phyloP scores from a whole-genome alignment of 176 grass and related monocot species.

The Lolium perenne region DNA sequence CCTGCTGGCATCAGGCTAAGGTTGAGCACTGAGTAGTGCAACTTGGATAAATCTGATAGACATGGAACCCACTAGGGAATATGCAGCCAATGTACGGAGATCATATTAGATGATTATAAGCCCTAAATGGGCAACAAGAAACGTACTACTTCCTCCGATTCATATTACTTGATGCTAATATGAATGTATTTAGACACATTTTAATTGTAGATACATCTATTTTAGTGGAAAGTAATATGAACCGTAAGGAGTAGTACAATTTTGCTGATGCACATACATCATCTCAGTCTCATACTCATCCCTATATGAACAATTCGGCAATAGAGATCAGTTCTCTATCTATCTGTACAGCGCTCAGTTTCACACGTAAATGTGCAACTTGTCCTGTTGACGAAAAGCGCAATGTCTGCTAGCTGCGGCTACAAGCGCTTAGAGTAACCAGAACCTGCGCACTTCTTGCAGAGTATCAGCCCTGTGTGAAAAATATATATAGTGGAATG shows the following conservation, averaged over 20 bases:
- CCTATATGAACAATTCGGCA: not conserved
- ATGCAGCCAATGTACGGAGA: not conserved
- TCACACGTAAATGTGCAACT: constrained; percentile 4
- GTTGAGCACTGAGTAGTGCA: not conserved
- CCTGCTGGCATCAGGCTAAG: not conserved
- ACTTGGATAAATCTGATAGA: not conserved
- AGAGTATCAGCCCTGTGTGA: constrained; percentile 77
- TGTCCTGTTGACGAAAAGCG: not conserved
- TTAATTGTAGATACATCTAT: no score
- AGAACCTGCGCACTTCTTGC: constrained; percentile 93
- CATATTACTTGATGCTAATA: no score
- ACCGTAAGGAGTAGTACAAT: no score
- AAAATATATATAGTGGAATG: not conserved
- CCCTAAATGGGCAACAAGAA: no score
- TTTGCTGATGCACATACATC: constrained; percentile 1
- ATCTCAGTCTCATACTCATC: not conserved
- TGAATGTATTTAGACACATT: no score
- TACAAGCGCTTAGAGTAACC: constrained; percentile 95
- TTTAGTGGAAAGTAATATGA: no score
- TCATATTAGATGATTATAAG: not conserved
- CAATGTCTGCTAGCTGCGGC: not conserved
- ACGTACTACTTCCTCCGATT: no score
- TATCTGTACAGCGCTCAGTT: constrained; percentile 20
- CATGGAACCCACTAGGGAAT: no score
- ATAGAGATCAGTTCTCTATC: not conserved